Evolutionary conservation across 306 rosid species (phyloP).

Genomic region (Mimosa bimucronata): DNA sequence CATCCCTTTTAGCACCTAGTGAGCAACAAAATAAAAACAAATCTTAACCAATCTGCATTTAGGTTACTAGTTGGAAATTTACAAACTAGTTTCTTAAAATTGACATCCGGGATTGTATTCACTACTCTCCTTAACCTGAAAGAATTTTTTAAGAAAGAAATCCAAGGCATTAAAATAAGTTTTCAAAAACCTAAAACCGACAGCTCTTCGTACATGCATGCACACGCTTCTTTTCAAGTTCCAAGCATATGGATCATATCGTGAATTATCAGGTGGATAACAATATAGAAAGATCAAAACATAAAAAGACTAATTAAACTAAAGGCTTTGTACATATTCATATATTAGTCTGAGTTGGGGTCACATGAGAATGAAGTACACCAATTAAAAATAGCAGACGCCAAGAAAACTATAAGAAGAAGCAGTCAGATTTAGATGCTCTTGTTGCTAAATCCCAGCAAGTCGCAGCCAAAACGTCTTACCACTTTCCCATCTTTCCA

Average conservation of each 20-base stretch:
- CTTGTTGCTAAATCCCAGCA: conserved; percentile 45
- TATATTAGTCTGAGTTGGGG: conserved; percentile 36
- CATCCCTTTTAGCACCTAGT: too few species aligned
- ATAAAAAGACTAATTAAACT: background rate
- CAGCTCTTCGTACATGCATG: too few species aligned
- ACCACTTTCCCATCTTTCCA: conserved; percentile 40
- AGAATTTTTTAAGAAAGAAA: too few species aligned
- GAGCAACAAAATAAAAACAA: too few species aligned
- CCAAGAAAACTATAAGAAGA: conserved; percentile 52
- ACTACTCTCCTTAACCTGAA: too few species aligned
- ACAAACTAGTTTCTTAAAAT: too few species aligned
- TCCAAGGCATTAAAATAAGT: too few species aligned
- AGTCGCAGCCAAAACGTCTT: conserved; percentile 55
- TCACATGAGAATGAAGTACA: conserved; percentile 36
- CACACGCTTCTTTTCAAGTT: background rate
- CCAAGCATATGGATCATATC: background rate
- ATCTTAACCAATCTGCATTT: too few species aligned
- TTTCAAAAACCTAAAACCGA: too few species aligned
- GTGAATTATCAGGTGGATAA: conserved; percentile 15
- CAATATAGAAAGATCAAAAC: background rate
- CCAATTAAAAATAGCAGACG: conserved; percentile 35
- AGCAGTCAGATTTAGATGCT: conserved; percentile 59
- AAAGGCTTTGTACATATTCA: conserved; percentile 1
- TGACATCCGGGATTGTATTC: too few species aligned
- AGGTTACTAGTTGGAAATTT: too few species aligned